phyloP scores from a whole-genome alignment of 2,329 filamentous ascomycete genomes.

The Colletotrichum truncatum region DNA sequence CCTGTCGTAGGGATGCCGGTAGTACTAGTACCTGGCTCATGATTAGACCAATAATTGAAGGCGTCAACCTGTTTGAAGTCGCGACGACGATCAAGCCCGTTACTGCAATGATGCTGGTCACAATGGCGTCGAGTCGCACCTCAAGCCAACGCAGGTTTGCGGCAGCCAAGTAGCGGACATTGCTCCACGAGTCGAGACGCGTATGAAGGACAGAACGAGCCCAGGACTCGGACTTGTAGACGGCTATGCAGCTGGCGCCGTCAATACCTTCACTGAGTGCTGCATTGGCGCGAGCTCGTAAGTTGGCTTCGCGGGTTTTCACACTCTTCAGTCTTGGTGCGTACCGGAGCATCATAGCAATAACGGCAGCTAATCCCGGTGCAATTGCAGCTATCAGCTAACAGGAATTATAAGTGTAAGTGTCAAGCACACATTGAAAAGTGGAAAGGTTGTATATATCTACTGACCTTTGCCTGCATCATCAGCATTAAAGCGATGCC shows the following conservation, averaged over 20 bases:
- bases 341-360: not conserved
- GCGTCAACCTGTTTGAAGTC: not conserved
- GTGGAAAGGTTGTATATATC: no score
- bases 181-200: not conserved
- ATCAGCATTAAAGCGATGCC: not conserved
- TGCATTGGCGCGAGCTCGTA: not conserved
- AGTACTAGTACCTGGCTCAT: not conserved
- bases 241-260: not conserved
- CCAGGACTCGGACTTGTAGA: not conserved
- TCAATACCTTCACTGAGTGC: not conserved
- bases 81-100: not conserved
- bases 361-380: not conserved
- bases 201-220: not conserved
- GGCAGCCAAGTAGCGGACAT: not conserved
- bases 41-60: not conserved
- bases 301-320: not conserved
- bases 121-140: not conserved
- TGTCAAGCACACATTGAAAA: no score
- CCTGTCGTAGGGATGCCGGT: not conserved
- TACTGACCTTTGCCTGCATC: not conserved
- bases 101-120: not conserved
- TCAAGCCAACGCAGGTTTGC: constrained; percentile 3
- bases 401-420: not conserved
- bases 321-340: not conserved
- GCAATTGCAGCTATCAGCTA: not conserved